Evolutionary conservation across 345 rosid genomes (phyloP).

Genomic region (sweet orange (Citrus sinensis)): DNA sequence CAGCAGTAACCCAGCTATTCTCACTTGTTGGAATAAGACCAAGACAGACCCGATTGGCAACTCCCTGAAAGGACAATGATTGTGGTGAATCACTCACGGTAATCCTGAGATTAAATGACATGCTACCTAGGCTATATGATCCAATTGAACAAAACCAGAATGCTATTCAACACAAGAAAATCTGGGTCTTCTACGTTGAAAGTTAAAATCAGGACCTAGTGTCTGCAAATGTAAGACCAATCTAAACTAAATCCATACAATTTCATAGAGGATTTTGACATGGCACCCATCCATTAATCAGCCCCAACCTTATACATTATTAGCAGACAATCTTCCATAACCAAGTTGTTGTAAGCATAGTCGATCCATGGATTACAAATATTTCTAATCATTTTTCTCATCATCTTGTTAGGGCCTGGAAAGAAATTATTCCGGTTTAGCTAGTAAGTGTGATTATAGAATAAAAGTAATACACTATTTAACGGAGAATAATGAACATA

Average conservation of each 20-base stretch:
- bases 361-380: background rate
- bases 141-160: background rate
- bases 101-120: background rate
- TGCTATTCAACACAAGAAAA: background rate
- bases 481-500: constrained; percentile 23
- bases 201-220: background rate
- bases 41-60: constrained; percentile 87
- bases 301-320: background rate
- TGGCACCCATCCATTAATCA: background rate
- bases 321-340: background rate
- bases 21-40: constrained; percentile 93
- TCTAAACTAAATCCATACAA: background rate
- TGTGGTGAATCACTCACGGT: constrained; percentile 3
- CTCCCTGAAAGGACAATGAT: constrained; percentile 45
- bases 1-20: constrained; percentile 85
- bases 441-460: background rate
- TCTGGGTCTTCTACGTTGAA: background rate
- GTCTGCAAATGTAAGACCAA: background rate
- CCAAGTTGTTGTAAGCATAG: background rate
- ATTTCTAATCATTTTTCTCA: background rate
- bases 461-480: background rate
- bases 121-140: background rate
- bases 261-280: background rate
- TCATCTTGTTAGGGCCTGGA: background rate
- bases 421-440: background rate